These are phyloP conservation scores for Metarhizium brunneum DNA, from an alignment of 2,329 filamentous ascomycete genomes.

Conservation along the genomic window DNA sequence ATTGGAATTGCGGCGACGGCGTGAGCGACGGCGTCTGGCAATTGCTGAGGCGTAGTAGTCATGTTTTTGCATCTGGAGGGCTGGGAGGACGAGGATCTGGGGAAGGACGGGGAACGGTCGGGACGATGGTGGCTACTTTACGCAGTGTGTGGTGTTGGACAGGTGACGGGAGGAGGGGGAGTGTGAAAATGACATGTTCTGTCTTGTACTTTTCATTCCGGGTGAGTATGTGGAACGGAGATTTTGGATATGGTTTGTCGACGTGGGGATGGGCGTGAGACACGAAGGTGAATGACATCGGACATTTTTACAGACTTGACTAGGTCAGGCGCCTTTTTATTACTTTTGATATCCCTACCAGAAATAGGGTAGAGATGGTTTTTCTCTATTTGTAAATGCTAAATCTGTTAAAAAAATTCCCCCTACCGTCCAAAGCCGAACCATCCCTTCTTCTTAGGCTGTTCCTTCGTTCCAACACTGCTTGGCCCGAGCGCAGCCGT, in stretches of 20 bases:
- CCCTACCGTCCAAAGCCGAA: slow-evolving; percentile 57
- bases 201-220: background rate
- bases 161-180: background rate
- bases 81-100: too few species aligned
- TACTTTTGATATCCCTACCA: background rate
- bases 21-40: background rate
- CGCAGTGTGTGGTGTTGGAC: background rate
- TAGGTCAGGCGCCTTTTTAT: background rate
- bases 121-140: too few species aligned
- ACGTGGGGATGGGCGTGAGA: background rate
- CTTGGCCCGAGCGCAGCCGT: slow-evolving; percentile 2
- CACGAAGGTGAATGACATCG: background rate
- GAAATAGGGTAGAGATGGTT: background rate
- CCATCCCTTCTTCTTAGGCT: slow-evolving; percentile 61
- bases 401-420: background rate
- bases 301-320: background rate
- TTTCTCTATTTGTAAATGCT: slow-evolving; percentile 9
- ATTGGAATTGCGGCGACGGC: background rate
- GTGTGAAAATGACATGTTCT: background rate
- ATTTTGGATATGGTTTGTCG: too few species aligned
- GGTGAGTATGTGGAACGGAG: background rate
- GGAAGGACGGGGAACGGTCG: too few species aligned
- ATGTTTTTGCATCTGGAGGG: background rate
- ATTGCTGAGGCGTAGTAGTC: background rate
- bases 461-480: slow-evolving; percentile 20